Conservation (phyloP, 805 yeast species). For the Starmerella bombicola region DNA sequence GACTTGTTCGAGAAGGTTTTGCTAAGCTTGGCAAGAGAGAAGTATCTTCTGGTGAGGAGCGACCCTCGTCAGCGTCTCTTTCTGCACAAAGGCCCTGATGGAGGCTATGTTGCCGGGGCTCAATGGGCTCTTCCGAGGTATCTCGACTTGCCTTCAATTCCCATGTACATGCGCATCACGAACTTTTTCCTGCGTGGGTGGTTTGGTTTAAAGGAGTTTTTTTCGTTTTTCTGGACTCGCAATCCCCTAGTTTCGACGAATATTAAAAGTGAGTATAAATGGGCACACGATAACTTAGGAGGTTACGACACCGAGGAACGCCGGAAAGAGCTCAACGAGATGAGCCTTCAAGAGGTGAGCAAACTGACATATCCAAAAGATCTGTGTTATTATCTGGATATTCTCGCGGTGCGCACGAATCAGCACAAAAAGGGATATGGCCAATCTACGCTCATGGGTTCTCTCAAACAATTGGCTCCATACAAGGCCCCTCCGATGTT, state of each 20-base stretch:
- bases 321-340: constrained; percentile 2
- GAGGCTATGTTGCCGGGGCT: constrained; percentile 6
- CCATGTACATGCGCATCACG: not conserved
- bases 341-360: constrained; percentile 2
- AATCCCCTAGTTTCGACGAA: not conserved
- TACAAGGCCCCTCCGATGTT: constrained; percentile 4
- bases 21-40: not conserved
- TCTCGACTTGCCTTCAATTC: not conserved
- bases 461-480: constrained; percentile 1
- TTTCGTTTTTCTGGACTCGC: not conserved
- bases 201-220: constrained; percentile 1
- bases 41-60: not conserved
- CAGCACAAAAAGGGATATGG: constrained; percentile 16
- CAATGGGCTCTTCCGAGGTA: constrained; percentile 11
- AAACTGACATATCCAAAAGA: constrained; percentile 11
- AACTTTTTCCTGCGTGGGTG: constrained; percentile 1
- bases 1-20: constrained; percentile 2
- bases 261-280: constrained; percentile 2
- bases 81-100: not conserved
- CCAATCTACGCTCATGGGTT: constrained; percentile 1
- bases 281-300: constrained; percentile 6
- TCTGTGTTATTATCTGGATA: constrained; percentile 4
- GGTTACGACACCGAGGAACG: constrained; percentile 4
- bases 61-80: constrained; percentile 5
- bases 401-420: constrained; percentile 8